Evolutionary conservation across 2,329 filamentous ascomycete genomes (phyloP), one percentile per base, ranked within the genome.

Genomic region (Tolypocladium nubicola): DNA sequence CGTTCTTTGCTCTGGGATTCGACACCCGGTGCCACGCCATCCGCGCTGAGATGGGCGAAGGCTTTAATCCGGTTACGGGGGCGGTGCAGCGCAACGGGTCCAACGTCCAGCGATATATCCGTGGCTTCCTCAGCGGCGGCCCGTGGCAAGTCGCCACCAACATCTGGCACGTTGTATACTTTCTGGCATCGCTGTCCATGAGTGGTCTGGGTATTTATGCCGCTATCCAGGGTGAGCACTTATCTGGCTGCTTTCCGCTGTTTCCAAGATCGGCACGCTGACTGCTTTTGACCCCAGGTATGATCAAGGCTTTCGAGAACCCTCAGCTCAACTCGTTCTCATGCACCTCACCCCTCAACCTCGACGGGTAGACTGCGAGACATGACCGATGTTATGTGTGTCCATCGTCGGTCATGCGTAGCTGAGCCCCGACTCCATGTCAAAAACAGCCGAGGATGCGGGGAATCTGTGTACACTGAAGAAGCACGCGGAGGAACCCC

Each of bases 1-100:
- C 79, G 9, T 53, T 65, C 9, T 59, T 64, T 49, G 61, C 61
- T 16, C 50, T 65, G 3, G 60, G 60, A 16, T 61, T 57, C 49
- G 60, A 59, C 49, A 60, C 63, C 11, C 61, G 61, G 50, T 60
- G 57, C 26, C 56, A 59, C 40, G 59, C 64, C 13, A 59, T 63
- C 19, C 53, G 55, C 16, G 38, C n/a, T 10, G 57, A 59, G 21
- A 35, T 58, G 19, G 62, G 58, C 35, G 63, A 61, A 38, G 60
- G 59, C 21, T 63, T 61, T 23, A 41, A 65, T 57, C 61, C 59
- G 9, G 37, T 37, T 10, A 61, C 55, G 35, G 59, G 59, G 11
- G 10, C 9, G 4, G 58, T 61, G n/a, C 33, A 39, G n/a, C 58
- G 54, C n/a, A 33, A 33, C 11, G 58, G 57, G 4, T 52, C 55